These are phyloP conservation scores for Cruciata laevipes DNA, from an alignment of 257 asterid species.

Conservation along the genomic window DNA sequence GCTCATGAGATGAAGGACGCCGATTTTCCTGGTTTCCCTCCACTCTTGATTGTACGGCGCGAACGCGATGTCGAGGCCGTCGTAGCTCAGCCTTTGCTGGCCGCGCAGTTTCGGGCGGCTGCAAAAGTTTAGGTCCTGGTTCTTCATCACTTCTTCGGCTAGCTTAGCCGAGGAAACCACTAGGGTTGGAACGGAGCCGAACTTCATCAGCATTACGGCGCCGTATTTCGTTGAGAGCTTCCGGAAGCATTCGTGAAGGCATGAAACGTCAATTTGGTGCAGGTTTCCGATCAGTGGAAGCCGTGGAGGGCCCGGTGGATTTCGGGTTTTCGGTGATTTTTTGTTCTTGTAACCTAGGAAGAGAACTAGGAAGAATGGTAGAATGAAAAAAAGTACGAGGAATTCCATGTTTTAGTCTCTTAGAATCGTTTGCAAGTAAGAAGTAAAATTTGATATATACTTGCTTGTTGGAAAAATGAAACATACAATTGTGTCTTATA, in stretches of 20 bases:
- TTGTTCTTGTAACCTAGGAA: not conserved
- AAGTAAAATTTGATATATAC: no score
- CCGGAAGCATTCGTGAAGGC: not conserved
- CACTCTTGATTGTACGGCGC: not conserved
- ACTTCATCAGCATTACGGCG: not conserved
- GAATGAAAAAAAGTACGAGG: not conserved
- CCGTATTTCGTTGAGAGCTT: not conserved
- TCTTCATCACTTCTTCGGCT: not conserved
- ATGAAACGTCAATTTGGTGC: not conserved
- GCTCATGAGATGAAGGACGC: not conserved
- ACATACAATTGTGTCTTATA: not conserved
- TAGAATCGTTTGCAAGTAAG: no score
- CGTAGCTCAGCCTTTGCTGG: not conserved
- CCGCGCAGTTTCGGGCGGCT: not conserved
- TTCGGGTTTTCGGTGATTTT: not conserved
- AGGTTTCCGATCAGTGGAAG: not conserved
- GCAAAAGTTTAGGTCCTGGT: not conserved
- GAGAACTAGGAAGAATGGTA: not conserved
- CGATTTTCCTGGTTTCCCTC: not conserved
- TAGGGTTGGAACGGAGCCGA: not conserved
- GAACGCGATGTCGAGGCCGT: not conserved
- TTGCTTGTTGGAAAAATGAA: not conserved
- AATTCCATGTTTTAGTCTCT: not conserved
- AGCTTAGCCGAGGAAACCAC: not conserved
- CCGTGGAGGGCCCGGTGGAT: constrained; percentile 1